Evolutionary conservation across 1,284 basidiomycete species (phyloP), one percentile per base, ranked within the genome.

Genomic region (Retiboletus fuscus): DNA sequence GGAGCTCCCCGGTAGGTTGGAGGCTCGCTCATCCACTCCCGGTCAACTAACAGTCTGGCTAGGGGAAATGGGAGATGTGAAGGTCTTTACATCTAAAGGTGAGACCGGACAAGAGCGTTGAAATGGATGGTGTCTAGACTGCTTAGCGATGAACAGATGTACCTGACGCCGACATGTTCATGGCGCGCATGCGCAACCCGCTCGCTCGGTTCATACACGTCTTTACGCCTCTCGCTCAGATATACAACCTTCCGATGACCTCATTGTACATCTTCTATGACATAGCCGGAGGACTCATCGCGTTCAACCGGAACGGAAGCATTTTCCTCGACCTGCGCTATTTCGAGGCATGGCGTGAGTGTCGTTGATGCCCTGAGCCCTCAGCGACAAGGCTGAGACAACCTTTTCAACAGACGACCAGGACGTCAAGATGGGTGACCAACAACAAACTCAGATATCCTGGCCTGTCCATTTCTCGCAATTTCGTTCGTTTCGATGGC

Each of bases 251-350:
- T 41, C 90, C 92, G 0, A 85, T 90, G 24, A 85, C 89, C 0
- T 93, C 92, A 68, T 78, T 99, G 73, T 95, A 97, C 77, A 88
- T 99, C 5, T 99, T 98, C 81, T 93, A 92, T 82, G 96, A 99
- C 79, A 80, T 87, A 16, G 84, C 86, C 11, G 96, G 97, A 2
- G 93, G 92, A 2, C 84, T 93, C 26, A 98, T 99, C 72, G 97
- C 97, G 0, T 99, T 99, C 87, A 99, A 99, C 82, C 87, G 96
- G 43, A 92, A 91, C 66, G 96, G 95, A 5, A 93, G 93, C 70
- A 87, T 99, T 43, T 99, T 96, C 84, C 85, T 98, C 75, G 99
- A 98, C 80, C 84, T 97, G 39, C 87, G 95, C 51, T 98, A 93
- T 80, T 97, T 92, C 74, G 88, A 94, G 78, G 91, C 92, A 70